These are phyloP conservation scores for Coffea eugenioides DNA, from an alignment of 257 asterid genomes.

Conservation along the genomic window DNA sequence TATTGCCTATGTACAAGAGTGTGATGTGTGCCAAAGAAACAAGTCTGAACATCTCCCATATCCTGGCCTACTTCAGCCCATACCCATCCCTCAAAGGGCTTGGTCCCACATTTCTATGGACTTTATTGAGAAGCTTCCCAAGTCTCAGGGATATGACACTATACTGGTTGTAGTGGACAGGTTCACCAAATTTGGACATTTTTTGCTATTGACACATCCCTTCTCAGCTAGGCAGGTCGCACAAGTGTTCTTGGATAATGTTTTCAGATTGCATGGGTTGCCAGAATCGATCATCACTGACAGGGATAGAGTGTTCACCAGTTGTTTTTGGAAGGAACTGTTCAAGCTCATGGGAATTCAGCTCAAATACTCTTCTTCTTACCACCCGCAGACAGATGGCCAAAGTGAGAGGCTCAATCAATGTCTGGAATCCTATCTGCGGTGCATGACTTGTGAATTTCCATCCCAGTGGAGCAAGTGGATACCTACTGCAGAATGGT, in stretches of 20 bases:
- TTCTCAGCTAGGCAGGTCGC: background rate
- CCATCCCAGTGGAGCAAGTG: too few species aligned
- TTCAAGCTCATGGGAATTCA: background rate
- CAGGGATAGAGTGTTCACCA: background rate
- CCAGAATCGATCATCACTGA: background rate
- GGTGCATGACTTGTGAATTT: too few species aligned
- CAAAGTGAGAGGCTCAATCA: background rate
- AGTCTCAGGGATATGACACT: background rate
- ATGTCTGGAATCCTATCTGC: background rate
- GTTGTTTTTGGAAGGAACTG: background rate
- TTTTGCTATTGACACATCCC: background rate
- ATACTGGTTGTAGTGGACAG: background rate
- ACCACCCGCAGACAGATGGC: background rate
- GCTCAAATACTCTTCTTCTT: too few species aligned
- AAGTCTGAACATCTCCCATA: background rate
- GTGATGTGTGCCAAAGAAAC: background rate
- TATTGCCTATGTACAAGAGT: fast-evolving
- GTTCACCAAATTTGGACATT: background rate
- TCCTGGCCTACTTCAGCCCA: background rate
- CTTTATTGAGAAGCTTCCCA: background rate
- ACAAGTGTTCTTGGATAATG: background rate
- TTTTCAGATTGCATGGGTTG: background rate
- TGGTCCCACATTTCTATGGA: background rate
- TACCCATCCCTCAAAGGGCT: background rate
- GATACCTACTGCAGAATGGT: too few species aligned